Evolutionary conservation across 768 basidiomycete genomes (phyloP), one percentile per base, ranked within the genome.

Genomic region (Calocybe cyanea): DNA sequence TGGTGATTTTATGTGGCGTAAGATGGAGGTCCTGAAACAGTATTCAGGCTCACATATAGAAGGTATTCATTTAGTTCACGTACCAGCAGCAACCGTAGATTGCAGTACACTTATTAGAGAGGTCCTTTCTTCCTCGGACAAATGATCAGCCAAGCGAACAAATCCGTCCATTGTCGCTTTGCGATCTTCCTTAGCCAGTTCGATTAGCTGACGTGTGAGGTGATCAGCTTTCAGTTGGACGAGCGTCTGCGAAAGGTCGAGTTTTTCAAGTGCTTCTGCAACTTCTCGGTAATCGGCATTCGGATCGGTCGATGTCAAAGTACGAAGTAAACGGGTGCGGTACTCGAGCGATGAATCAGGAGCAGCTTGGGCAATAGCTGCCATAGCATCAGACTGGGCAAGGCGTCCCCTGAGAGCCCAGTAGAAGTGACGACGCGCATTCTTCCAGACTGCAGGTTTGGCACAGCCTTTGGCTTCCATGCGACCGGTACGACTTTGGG

Each of bases 381-480:
- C 71, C 34, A 88, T 69, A 15, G 83, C 83, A 31, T 70, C 67
- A 1, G 85, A 84, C 44, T 77, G 80, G 19, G 86, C 85, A 24
- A 89, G 67, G 42, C 85, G 83, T n/a, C 85, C 85, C 35, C 94
- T 86, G 23, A 91, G 76, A 34, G 88, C 81, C 93, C 92, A 96
- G 70, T 95, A 95, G 77, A 97, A 94, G 60, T 83, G 77, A 50
- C 92, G 80, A 48, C 92, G 84, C 45, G 93, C 82, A 42, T 88
- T 77, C 65, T 88, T 91, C 94, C 94, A 97, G 37, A 83, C 78
- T 21, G 81, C 74, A 15, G 90, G 75, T 50, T 85, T 86, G 7
- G 94, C 94, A 54, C 94, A 94, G 14, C 91, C 92, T 69, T 97
- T 97, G 20, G 94, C 94, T 67, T 96, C 91, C 93, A 96, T 95